These are phyloP conservation scores for Backusella tuberculispora DNA, from an alignment of 192 early-diverging fungal genomes.

Conservation along the genomic window DNA sequence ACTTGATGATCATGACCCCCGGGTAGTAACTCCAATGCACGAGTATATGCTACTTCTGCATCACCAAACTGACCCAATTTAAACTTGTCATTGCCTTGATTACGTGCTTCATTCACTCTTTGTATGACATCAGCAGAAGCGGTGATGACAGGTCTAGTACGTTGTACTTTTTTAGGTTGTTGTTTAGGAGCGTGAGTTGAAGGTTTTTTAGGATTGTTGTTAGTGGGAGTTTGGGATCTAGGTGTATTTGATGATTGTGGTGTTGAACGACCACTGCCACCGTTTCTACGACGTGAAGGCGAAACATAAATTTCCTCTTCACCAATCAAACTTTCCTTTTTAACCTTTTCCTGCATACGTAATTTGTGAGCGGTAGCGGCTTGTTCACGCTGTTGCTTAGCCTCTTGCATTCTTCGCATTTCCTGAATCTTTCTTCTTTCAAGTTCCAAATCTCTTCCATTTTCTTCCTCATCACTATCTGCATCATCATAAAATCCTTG, in stretches of 20 bases:
- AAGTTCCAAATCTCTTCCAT: not conserved
- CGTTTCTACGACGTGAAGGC: constrained; percentile 30
- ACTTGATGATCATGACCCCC: constrained; percentile 62
- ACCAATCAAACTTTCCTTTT: not conserved
- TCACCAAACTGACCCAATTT: constrained; percentile 90
- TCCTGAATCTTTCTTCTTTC: constrained; percentile 17
- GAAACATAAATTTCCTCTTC: constrained; percentile 35
- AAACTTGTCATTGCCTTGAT: constrained; percentile 79
- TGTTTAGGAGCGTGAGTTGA: constrained; percentile 14
- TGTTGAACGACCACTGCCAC: not conserved
- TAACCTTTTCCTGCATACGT: constrained; percentile 9
- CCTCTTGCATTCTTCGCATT: not conserved
- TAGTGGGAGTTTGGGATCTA: not conserved
- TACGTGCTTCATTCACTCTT: constrained; percentile 50
- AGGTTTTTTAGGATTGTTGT: not conserved
- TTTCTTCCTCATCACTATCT: constrained; percentile 26
- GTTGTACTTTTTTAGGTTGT: constrained; percentile 35
- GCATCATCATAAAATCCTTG: constrained; percentile 23
- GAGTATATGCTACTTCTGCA: constrained; percentile 72
- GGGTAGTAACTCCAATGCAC: constrained; percentile 67
- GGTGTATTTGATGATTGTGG: constrained; percentile 19
- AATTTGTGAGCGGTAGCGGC: not conserved
- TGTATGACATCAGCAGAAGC: constrained; percentile 46
- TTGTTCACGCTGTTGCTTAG: not conserved
- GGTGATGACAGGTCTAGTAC: constrained; percentile 44